Percentiles rank a stretch among this genome's conserved stretches.
Conservation (phyloP, 2,329 filamentous ascomycete species). For the Fusarium sp. region DNA sequence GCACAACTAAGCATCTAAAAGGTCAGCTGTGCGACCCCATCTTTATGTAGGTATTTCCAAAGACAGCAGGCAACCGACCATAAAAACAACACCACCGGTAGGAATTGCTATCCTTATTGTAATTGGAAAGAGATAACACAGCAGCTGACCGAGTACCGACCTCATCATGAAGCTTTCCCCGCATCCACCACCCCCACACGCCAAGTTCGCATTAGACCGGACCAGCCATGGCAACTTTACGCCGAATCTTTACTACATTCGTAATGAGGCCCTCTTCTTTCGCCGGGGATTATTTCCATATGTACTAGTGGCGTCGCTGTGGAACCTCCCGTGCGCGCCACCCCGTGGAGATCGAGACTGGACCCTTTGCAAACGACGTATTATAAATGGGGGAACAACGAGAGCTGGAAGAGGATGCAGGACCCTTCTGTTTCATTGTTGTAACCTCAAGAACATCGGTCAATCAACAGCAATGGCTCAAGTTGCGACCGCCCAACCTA, state of each 20-base stretch:
- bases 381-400: background rate
- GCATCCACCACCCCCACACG: background rate
- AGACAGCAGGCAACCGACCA: too few relatives aligned
- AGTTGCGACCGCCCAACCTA: background rate
- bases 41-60: too few relatives aligned
- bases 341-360: background rate
- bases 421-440: background rate
- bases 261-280: background rate
- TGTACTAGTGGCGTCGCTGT: background rate
- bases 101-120: too few relatives aligned
- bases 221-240: constrained; percentile 1
- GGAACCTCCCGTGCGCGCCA: background rate
- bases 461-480: background rate
- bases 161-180: background rate
- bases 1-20: too few relatives aligned
- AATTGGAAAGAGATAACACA: too few relatives aligned
- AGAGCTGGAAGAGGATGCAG: background rate
- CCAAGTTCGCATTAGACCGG: background rate
- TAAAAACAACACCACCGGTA: too few relatives aligned
- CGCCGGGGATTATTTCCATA: constrained; percentile 5
- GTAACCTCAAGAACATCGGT: background rate
- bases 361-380: background rate
- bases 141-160: too few relatives aligned
- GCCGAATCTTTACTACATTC: constrained; percentile 15
- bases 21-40: too few relatives aligned